Evolutionary conservation across 331 rosid genomes (phyloP).

Genomic region (Telfairia occidentalis): DNA sequence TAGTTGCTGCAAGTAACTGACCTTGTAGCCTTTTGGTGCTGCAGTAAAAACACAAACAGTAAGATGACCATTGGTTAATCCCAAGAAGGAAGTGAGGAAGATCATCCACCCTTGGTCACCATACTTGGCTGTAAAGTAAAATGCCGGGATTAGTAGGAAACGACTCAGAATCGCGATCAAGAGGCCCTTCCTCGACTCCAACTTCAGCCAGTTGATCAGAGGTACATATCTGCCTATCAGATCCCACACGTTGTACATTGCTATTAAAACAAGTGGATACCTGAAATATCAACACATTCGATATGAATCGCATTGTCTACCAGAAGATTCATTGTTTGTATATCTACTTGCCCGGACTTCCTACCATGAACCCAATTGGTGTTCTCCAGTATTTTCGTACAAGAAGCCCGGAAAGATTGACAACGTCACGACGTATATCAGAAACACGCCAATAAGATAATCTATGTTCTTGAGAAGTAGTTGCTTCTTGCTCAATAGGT

Average conservation of each 20-base stretch:
- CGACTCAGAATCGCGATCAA: conserved; percentile 29
- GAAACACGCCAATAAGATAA: conserved; percentile 32
- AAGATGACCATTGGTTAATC: conserved; percentile 73
- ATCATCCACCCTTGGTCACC: conserved; percentile 83
- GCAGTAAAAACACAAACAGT: conserved; percentile 65
- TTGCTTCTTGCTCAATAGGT: conserved; percentile 42
- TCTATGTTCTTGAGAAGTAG: conserved; percentile 37
- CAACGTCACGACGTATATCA: conserved; percentile 54
- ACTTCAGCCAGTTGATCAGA: conserved; percentile 31
- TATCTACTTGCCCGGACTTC: background rate
- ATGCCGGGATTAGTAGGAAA: conserved; percentile 55
- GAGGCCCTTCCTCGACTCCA: conserved; percentile 55
- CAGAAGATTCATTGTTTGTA: background rate
- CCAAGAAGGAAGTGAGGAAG: conserved; percentile 50
- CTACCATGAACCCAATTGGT: conserved; percentile 55
- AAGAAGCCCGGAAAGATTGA: conserved; percentile 68
- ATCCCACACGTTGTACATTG: conserved; percentile 45
- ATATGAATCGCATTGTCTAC: too few relatives aligned
- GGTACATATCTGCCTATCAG: conserved; percentile 59
- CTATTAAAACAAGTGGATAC: conserved; percentile 58
- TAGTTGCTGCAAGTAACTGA: background rate
- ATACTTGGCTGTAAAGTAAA: conserved; percentile 56
- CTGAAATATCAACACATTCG: conserved; percentile 19
- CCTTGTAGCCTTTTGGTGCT: conserved; percentile 79
- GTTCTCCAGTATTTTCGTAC: conserved; percentile 69